These are phyloP conservation scores for Elongisporangium senticosum DNA, from an alignment of 352 stramenopile genomes.

Conservation along the genomic window DNA sequence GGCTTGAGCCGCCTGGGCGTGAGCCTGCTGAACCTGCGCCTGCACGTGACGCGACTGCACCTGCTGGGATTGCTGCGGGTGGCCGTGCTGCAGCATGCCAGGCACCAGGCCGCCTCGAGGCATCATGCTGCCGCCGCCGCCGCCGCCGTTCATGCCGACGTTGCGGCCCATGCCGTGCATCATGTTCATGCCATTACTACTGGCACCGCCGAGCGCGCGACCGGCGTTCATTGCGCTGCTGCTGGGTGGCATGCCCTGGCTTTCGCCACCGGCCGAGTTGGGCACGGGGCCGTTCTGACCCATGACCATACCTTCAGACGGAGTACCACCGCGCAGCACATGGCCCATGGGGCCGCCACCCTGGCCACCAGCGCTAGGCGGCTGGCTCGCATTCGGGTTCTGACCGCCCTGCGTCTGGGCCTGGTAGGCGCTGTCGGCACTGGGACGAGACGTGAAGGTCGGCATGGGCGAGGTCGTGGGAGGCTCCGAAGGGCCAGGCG, in stretches of 20 bases:
- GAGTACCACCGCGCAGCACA: slow-evolving; percentile 35
- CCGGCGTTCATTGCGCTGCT: slow-evolving; percentile 36
- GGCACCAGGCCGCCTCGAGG: slow-evolving; percentile 55
- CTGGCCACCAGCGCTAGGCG: slow-evolving; percentile 8
- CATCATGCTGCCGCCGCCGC: slow-evolving; percentile 58
- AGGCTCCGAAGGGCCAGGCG: slow-evolving; percentile 69
- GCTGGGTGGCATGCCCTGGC: slow-evolving; percentile 21
- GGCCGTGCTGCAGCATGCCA: slow-evolving; percentile 48
- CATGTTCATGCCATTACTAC: slow-evolving; percentile 58
- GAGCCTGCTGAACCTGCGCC: slow-evolving; percentile 45
- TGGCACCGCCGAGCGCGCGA: slow-evolving; percentile 25
- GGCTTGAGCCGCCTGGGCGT: slow-evolving; percentile 55
- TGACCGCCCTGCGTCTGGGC: slow-evolving; percentile 18
- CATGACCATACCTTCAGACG: slow-evolving; percentile 43
- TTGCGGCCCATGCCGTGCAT: slow-evolving; percentile 59
- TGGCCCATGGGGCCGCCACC: slow-evolving; percentile 43
- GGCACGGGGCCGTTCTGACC: slow-evolving; percentile 23
- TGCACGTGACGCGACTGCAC: slow-evolving; percentile 46
- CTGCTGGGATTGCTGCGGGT: slow-evolving; percentile 44
- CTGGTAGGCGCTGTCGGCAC: slow-evolving; percentile 54
- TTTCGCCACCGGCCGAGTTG: slow-evolving; percentile 28
- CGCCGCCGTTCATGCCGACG: slow-evolving; percentile 45
- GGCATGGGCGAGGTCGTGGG: slow-evolving; percentile 84
- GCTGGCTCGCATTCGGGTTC: slow-evolving; percentile 13
- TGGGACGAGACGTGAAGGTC: slow-evolving; percentile 69